A percentile compares a stretch with the other conserved stretches of the same genome.
Conservation (phyloP, 2,329 filamentous ascomycete species). For the Daldinia sp. region DNA sequence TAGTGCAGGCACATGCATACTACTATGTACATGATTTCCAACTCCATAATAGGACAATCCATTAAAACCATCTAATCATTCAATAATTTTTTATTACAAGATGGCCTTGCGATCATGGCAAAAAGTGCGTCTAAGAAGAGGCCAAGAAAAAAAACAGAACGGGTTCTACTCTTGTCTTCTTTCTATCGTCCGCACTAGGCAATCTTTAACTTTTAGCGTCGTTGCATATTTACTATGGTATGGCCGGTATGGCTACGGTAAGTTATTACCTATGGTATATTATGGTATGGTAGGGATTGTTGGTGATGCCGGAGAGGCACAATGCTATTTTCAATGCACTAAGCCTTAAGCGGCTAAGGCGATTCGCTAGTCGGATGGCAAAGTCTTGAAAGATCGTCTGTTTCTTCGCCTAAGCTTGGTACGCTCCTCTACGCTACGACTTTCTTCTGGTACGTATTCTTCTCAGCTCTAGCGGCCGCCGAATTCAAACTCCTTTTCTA, state of each 20-base stretch:
- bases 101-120: not conserved
- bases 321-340: constrained; percentile 44
- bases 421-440: constrained; percentile 20
- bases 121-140: not conserved
- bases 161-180: not conserved
- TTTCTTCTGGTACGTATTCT: constrained; percentile 30
- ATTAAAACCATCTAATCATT: not conserved
- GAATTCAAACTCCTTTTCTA: constrained; percentile 22
- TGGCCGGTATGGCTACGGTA: not conserved
- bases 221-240: constrained; percentile 31
- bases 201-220: constrained; percentile 36
- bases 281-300: constrained; percentile 27
- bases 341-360: constrained; percentile 37
- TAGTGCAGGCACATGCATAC: constrained; percentile 8
- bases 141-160: not conserved
- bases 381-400: constrained; percentile 41
- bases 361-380: constrained; percentile 37
- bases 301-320: constrained; percentile 37
- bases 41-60: constrained; percentile 5
- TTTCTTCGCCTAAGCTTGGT: constrained; percentile 40
- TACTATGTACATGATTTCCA: not conserved
- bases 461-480: constrained; percentile 19
- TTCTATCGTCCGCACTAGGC: not conserved
- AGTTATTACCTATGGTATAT: not conserved
- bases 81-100: not conserved